Evolutionary conservation across 495 filamentous ascomycete species (phyloP), one percentile per base, ranked within the genome.

Genomic region (Penicillium riverlandense): DNA sequence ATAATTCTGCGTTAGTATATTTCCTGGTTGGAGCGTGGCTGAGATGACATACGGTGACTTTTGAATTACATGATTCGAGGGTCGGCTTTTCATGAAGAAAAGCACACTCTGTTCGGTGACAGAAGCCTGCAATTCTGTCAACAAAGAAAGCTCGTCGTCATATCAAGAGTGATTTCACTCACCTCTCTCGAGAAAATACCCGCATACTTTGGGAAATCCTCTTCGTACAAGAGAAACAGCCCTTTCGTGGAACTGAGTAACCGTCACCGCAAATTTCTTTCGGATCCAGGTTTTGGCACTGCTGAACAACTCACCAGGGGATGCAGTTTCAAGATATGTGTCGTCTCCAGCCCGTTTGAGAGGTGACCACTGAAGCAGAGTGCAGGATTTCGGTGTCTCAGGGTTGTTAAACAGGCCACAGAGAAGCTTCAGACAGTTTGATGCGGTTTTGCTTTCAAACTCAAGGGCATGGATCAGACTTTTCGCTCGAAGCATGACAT

Each of bases 281-380:
- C 38, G 34, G 11, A 46, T 28, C 29, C 44, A 42, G 1, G 5
- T 3, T 35, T 39, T 46, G 0, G 48, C 48, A 13, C 22, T 8
- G 1, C 6, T 12, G 11, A 50, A 30, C 29, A 50, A 12, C 4
- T 16, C 12, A 8, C 35, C 29, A 6, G 28, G 14, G 7, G 43
- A 42, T 9, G n/a, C 27, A 1, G 12, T 34, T 2, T 41, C 38
- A 8, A 28, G 5, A 35, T 12, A 6, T 15, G 37, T 11, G 7
- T 2, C 11, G 1, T 14, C 8, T 7, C 34, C 27, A 10, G 32
- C 8, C 10, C 4, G 0, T 22, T 14, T 42, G 28, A 50, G 10
- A 6, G 48, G 38, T 4, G 48, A 50, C 48, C 48, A 50, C 8
- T 36, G 29, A 15, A 46, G 42, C 13, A 50, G n/a, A 7, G 39